Base-by-base conservation (phyloP, 2,329 filamentous ascomycete species). In the Niveomyces coronatus region DNA sequence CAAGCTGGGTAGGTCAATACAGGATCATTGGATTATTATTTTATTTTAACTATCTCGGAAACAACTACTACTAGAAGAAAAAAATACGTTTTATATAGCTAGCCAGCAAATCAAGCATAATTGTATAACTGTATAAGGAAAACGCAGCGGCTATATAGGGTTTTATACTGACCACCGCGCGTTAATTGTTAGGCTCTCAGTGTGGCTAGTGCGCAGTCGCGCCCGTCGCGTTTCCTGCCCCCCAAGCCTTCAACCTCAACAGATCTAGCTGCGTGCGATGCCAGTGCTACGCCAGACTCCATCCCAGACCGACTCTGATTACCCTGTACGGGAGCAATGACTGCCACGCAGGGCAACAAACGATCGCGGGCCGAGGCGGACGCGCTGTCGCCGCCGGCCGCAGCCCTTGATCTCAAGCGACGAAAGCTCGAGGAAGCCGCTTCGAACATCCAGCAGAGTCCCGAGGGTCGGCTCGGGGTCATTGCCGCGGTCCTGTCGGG, bases 401-500 rank as follows among this genome's bases (percentile, higher is more conserved):
- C 18, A 18, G 39, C 32, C 19, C 29, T 37, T 15, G 34, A 41
- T 29, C 30, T 32, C 15, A 36, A 41, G 39, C 39, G 39, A 9
- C 29, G 17, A n/a, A 32, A 22, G 19, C 31, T 37, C 17, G 14
- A 32, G 0, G 34, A 26, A 15, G 39, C 29, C 15, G 14, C 22
- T 11, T 17, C 22, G n/a, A 14, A 38, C 2, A 16, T 15, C 19
- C 35, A 35, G 9, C 23, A 24, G 11, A 32, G 29, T 15, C 26
- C 40, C 18, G 33, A 16, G 13, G 40, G 24, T 17, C 37, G 36
- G 4, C 37, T 43, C 11, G 41, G 37, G 13, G 49, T 50, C 31
- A 55, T 59, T 35, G 50, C 53, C 9, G 52, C 55, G 7, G 55
- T 49, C n/a, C 50, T 59, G 10, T 52, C 55, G 11, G 47, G 49